A percentile compares a stretch with the other conserved stretches of the same genome.
phyloP scores from a whole-genome alignment of 1,284 basidiomycete species.

The Phlebopus sp. region DNA sequence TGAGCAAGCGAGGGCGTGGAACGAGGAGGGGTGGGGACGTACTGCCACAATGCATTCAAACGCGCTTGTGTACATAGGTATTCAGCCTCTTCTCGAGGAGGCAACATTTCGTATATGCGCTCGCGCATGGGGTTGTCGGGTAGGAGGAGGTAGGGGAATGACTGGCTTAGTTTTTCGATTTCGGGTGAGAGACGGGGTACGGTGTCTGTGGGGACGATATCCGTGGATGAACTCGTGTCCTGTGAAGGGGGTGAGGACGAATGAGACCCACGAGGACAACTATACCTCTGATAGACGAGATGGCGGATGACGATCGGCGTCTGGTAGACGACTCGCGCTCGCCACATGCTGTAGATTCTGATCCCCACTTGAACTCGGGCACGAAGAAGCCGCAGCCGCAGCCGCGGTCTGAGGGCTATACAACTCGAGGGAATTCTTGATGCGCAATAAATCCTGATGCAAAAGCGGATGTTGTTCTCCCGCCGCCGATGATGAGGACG shows the following conservation, averaged over 20 bases:
- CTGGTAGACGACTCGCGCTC: slow-evolving; percentile 13
- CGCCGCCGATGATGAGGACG: slow-evolving; percentile 31
- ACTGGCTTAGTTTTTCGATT: slow-evolving; percentile 55
- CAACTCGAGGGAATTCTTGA: slow-evolving; percentile 66
- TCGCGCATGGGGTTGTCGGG: slow-evolving; percentile 53
- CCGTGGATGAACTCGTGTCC: slow-evolving; percentile 27
- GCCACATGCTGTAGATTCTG: too few relatives aligned
- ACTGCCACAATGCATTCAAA: slow-evolving; percentile 69
- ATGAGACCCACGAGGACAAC: background rate
- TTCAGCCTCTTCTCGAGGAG: slow-evolving; percentile 51
- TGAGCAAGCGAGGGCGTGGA: slow-evolving; percentile 1
- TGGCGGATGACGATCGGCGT: slow-evolving; percentile 9
- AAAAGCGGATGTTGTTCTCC: slow-evolving; percentile 64
- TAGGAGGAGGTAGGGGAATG: slow-evolving; percentile 63
- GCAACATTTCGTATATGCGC: slow-evolving; percentile 57
- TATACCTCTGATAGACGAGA: slow-evolving; percentile 27
- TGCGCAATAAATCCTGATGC: slow-evolving; percentile 50
- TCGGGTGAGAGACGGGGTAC: slow-evolving; percentile 41
- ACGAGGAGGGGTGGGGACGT: slow-evolving; percentile 30
- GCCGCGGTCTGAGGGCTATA: slow-evolving; percentile 41
- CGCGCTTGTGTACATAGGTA: slow-evolving; percentile 58
- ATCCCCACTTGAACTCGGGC: slow-evolving; percentile 8
- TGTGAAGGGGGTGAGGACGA: slow-evolving; percentile 2
- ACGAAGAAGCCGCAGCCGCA: slow-evolving; percentile 1
- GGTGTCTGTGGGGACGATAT: slow-evolving; percentile 18